Evolutionary conservation across 768 basidiomycete species (phyloP), one percentile per base, ranked within the genome.

Genomic region (Mycena olivaceomarginata): DNA sequence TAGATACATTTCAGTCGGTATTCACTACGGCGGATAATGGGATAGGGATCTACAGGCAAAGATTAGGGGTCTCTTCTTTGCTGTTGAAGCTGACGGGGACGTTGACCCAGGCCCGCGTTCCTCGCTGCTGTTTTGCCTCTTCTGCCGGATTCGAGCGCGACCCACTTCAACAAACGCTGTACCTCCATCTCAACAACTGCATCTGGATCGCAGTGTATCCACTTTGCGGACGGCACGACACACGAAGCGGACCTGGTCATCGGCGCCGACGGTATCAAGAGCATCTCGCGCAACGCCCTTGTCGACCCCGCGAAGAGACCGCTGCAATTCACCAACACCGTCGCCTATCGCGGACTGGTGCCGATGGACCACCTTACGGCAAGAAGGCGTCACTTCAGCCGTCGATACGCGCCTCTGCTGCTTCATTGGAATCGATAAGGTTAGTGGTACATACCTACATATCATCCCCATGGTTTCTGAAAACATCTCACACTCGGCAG

Each of bases 261-360:
- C 51, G 91, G 90, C 77, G 89, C 89, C 5, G 91, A 92, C 74
- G 91, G 91, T 10, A 85, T 89, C 66, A 92, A 90, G 83, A 92
- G 92, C 77, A 78, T 82, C 5, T 82, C 87, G 20, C 88, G 91
- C 51, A 77, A 76, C 53, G 84, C 83, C 67, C 87, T 92, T 18
- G 79, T 84, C 4, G 85, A 83, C n/a, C 81, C 79, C 1, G 75
- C 76, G 20, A 67, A 79, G 13, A 81, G 81, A 48, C 74, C 81
- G 57, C 82, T 89, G 13, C 81, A 81, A 18, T 93, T 88, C 82
- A 88, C 89, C 22, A 87, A 89, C 71, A 87, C 87, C 3, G 85
- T 87, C 45, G 90, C 89, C 5, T 92, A 90, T 81, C 88, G 92
- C 56, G 89, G 87, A 0, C 77, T 93, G 11, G 83, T 93, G 16